A percentile compares a stretch with the other conserved stretches of the same genome.
These are phyloP conservation scores for Aspergillus ochraceus DNA, from an alignment of 2,329 filamentous ascomycete genomes.

Conservation along the genomic window DNA sequence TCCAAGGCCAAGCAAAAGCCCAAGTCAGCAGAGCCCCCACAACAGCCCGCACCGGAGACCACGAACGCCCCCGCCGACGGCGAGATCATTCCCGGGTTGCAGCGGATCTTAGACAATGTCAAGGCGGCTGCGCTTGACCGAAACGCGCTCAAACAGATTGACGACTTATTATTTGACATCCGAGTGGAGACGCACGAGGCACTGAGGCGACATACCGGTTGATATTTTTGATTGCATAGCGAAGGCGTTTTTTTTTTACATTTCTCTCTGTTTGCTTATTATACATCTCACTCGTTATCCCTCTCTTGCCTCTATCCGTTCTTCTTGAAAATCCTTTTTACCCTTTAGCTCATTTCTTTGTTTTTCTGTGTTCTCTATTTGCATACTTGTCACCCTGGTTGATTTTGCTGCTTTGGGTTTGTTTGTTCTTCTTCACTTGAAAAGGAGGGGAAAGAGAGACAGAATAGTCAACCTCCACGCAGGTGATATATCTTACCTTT, in stretches of 20 bases:
- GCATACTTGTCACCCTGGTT: neutral
- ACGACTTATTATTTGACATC: constrained; percentile 78
- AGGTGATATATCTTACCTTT: no score
- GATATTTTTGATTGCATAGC: constrained; percentile 32
- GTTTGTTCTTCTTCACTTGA: neutral
- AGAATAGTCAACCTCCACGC: no score
- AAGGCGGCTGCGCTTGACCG: constrained; percentile 61
- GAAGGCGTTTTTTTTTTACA: constrained; percentile 28
- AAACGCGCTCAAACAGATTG: constrained; percentile 68
- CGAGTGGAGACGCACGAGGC: constrained; percentile 72
- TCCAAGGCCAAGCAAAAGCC: constrained; percentile 4
- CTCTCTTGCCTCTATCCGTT: no score
- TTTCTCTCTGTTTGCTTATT: neutral
- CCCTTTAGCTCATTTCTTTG: neutral
- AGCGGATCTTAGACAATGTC: constrained; percentile 60
- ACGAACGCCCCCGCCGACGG: constrained; percentile 11
- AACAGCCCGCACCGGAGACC: no score
- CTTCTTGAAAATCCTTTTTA: neutral
- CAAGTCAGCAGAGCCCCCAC: neutral
- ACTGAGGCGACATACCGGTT: constrained; percentile 50
- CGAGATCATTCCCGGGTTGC: constrained; percentile 55
- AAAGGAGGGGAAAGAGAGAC: neutral
- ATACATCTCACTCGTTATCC: neutral
- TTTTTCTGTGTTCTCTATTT: no score
- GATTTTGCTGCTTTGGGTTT: neutral